These are phyloP conservation scores for Biscogniauxia marginata DNA, from an alignment of 2,329 filamentous ascomycete genomes.

Conservation along the genomic window DNA sequence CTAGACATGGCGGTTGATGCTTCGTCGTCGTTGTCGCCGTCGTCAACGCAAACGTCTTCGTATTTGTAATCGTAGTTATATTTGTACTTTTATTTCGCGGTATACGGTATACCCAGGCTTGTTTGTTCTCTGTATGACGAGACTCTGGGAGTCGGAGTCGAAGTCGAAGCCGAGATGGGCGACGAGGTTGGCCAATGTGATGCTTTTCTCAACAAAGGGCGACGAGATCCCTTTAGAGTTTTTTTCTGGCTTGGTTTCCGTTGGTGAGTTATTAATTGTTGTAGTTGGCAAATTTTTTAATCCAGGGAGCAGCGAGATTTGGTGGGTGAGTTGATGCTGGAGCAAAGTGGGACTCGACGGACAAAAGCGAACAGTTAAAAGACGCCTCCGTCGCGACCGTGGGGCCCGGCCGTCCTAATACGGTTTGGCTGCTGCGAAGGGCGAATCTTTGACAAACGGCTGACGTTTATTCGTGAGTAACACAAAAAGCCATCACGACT, in stretches of 20 bases:
- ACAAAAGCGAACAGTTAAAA: not conserved
- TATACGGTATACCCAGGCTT: no score
- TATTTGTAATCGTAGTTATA: no score
- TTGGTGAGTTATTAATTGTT: not conserved
- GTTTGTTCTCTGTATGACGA: not conserved
- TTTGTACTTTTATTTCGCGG: no score
- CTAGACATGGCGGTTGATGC: conserved; percentile 15
- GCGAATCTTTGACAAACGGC: not conserved
- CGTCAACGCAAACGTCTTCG: not conserved
- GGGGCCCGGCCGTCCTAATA: not conserved
- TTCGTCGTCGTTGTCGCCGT: not conserved
- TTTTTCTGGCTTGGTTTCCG: not conserved
- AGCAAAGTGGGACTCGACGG: not conserved
- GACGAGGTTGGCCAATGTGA: not conserved
- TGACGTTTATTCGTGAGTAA: not conserved
- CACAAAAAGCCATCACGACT: no score
- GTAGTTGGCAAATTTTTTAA: not conserved
- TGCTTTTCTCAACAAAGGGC: not conserved
- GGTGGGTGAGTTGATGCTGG: not conserved
- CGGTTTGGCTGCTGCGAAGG: not conserved
- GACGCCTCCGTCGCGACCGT: not conserved
- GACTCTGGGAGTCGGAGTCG: not conserved
- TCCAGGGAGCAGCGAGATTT: not conserved
- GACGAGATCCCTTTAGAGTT: not conserved
- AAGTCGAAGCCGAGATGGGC: not conserved